Evolutionary conservation across 768 basidiomycete species (phyloP).

Genomic region (Calocera viscosa): DNA sequence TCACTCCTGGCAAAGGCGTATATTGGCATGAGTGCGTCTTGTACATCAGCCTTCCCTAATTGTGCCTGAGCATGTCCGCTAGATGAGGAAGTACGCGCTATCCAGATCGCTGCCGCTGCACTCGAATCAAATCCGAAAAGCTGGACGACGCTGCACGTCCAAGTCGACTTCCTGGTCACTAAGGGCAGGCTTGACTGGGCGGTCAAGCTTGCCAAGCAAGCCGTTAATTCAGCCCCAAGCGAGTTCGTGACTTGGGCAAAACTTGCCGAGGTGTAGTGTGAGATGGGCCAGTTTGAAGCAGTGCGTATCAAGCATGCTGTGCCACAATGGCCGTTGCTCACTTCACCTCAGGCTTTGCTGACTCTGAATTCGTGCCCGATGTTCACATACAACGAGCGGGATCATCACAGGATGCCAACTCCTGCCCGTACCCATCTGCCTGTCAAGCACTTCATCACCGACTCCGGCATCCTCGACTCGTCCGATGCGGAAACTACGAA

Average conservation of each 20-base stretch:
- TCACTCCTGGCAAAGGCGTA: constrained; percentile 79
- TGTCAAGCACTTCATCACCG: constrained; percentile 69
- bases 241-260: constrained; percentile 99
- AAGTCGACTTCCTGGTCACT: constrained; percentile 82
- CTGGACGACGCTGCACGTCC: constrained; percentile 85
- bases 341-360: constrained; percentile 48
- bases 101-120: constrained; percentile 79
- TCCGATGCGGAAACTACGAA: background rate
- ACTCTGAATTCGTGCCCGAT: constrained; percentile 99
- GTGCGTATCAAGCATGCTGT: constrained; percentile 19
- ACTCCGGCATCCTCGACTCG: constrained; percentile 60
- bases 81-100: constrained; percentile 98
- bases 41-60: background rate
- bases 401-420: constrained; percentile 72
- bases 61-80: background rate
- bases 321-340: background rate
- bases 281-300: constrained; percentile 74
- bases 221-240: constrained; percentile 95
- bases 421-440: constrained; percentile 77
- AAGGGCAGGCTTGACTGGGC: constrained; percentile 85
- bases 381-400: constrained; percentile 98
- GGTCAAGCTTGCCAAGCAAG: constrained; percentile 78
- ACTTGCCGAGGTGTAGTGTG: constrained; percentile 87
- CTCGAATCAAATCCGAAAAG: constrained; percentile 80
- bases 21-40: constrained; percentile 85